Percentiles rank a stretch among this genome's conserved stretches.
Conservation (phyloP, 768 basidiomycete genomes). For the Scleroderma bovista region DNA sequence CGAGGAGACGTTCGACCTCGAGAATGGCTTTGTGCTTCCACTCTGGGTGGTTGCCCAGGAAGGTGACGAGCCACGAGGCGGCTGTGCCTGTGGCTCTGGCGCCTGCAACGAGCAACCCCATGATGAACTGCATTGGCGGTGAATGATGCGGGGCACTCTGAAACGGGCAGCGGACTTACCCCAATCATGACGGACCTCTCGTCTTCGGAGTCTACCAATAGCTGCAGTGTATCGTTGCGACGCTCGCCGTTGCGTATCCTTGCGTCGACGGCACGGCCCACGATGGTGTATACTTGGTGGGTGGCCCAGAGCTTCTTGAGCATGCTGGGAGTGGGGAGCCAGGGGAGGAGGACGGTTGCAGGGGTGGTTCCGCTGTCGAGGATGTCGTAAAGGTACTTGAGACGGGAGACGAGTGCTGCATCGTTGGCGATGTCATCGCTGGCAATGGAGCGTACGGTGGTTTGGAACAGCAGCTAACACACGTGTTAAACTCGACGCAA, state of each 20-base stretch:
- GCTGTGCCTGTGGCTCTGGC: conserved; percentile 75
- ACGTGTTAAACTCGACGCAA: conserved; percentile 8
- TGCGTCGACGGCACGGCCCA: conserved; percentile 50
- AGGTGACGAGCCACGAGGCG: conserved; percentile 74
- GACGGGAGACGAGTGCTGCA: conserved; percentile 50
- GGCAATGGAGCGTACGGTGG: conserved; percentile 62
- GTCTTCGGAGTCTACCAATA: conserved; percentile 66
- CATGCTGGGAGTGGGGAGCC: conserved; percentile 73
- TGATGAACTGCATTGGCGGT: conserved; percentile 56
- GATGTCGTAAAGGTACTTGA: conserved; percentile 60
- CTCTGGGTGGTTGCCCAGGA: conserved; percentile 59
- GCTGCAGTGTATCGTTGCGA: conserved; percentile 65
- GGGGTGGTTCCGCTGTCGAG: conserved; percentile 71
- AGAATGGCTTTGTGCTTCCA: conserved; percentile 57
- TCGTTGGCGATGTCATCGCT: conserved; percentile 69
- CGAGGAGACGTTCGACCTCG: conserved; percentile 56
- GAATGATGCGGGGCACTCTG: conserved; percentile 14
- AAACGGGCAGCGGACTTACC: conserved; percentile 35
- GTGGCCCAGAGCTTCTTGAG: conserved; percentile 66
- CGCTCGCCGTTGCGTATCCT: conserved; percentile 52
- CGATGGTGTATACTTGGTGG: conserved; percentile 70
- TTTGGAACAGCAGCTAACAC: conserved; percentile 62
- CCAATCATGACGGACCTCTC: conserved; percentile 66
- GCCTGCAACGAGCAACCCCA: conserved; percentile 78
- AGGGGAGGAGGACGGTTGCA: conserved; percentile 65